Evolutionary conservation across 2,329 filamentous ascomycete species (phyloP), one percentile per base, ranked within the genome.

Genomic region (Thielaviopsis ethacetica): DNA sequence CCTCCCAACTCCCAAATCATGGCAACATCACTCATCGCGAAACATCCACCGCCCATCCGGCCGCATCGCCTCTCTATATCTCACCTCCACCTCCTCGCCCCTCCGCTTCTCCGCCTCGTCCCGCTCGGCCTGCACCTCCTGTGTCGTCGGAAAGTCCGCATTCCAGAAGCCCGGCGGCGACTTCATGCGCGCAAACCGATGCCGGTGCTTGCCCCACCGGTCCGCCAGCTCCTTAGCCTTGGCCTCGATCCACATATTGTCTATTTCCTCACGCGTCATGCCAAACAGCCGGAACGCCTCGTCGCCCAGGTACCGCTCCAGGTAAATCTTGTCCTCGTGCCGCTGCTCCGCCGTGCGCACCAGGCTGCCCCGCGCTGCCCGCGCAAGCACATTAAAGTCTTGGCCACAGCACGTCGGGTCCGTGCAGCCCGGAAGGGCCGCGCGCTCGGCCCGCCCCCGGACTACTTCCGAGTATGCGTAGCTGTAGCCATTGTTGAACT

Each of bases 141-240:
- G 93, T 1, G 93, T 96, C 26, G 75, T 82, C 1, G 91, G 91
- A 68, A 98, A 95, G 64, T 95, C 91, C 1, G 85, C 79, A 58
- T 88, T 78, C 93, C 93, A 98, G 68, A 88, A 97, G 0, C 90
- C 91, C 1, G 89, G 88, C 13, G 93, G 91, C 10, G 86, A 88
- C 52, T 73, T 76, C 62, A 80, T 77, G 56, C 89, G 79, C 61
- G 84, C 80, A 69, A 85, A 90, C 27, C 82, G 77, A 64, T 91
- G 80, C 59, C 86, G 79, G 70, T 96, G 91, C 67, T 78, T 88
- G 5, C 90, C 90, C 68, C 81, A 82, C 62, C 80, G 78, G 66
- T 91, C 84, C 1, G 91, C 86, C 63, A 94, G 73, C 54, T 84
- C 76, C 66, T 82, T 80, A 0, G 83, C 84, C 66, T 84, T 85